Base-by-base conservation (phyloP, 345 rosid species). In the Microthlaspi erraticum region DNA sequence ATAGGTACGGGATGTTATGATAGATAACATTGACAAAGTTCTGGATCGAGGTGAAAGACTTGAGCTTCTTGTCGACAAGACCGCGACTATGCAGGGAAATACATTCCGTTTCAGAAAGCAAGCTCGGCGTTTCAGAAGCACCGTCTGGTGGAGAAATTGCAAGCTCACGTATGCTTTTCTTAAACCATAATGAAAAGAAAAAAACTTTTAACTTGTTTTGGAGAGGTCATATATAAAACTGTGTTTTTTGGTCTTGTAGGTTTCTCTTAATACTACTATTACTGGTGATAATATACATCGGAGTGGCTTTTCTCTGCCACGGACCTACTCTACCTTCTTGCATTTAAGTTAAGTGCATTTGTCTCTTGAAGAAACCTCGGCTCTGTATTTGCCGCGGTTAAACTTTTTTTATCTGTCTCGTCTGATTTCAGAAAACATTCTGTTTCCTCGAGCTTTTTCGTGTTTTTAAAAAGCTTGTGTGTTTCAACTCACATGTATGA, bases 71-170 rank as follows among this genome's bases (percentile, higher is more conserved):
- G 98, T 92, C 71, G 98, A 92, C 70, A 94, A 88, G 79, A 92
- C 98, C 18, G 88, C 93, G 16, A 90, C 88, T 43, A 92, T 94
- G 91, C 98, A 94, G 80, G 98, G 88, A 17, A 84, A 92, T 37
- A 86, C 97, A 43, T 88, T 92, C 79, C 98, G 93, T 74, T 94
- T 94, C 81, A 87, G 72, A 83, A 94, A 91, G 79, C 99, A 91
- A 80, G 88, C 99, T 53, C 93, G 88, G 70, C 88, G 88, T 73
- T 96, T 91, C 37, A 85, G 79, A 34, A 84, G 82, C 72, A 93
- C 85, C 18, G 88, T 91, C 16, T 92, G 98, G 98, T 91, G 88
- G 98, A 88, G 91, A 82, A 94, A 91, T 66, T 93, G 88, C 64
- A 94, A 92, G 76, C 90, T 94, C 51, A 82, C 89, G 98, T 92